Conservation (phyloP, 345 rosid genomes). For the Moricandia moricandioides region DNA sequence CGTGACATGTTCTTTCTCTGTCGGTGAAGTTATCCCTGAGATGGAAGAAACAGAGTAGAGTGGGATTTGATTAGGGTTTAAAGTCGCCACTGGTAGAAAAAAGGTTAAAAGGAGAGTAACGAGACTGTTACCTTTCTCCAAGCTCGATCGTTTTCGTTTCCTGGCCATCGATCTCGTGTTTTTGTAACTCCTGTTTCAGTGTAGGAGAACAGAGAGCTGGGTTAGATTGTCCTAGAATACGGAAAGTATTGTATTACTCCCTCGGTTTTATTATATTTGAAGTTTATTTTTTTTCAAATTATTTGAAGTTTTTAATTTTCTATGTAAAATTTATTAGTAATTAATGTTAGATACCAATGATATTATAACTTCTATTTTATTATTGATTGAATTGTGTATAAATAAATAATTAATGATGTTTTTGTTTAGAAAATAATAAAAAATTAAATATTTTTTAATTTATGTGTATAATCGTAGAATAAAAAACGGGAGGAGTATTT, state of each 20-base stretch:
- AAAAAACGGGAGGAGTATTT: no score
- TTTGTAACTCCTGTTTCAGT: background rate
- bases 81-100: background rate
- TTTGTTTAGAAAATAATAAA: no score
- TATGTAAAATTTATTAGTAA: no score
- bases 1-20: background rate
- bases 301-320: no score
- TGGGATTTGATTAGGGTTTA: background rate
- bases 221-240: background rate
- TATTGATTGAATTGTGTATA: no score
- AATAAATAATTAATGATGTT: no score
- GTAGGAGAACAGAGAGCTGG: background rate
- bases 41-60: background rate
- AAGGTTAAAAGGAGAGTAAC: background rate
- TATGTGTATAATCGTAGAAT: no score
- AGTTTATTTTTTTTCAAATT: no score
- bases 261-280: no score
- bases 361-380: no score
- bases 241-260: background rate
- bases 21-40: background rate
- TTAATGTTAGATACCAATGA: no score
- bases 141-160: slow-evolving; percentile 16
- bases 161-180: background rate
- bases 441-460: no score
- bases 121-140: slow-evolving; percentile 11